phyloP scores from a whole-genome alignment of 257 asterid species.

The Scutellaria minor region DNA sequence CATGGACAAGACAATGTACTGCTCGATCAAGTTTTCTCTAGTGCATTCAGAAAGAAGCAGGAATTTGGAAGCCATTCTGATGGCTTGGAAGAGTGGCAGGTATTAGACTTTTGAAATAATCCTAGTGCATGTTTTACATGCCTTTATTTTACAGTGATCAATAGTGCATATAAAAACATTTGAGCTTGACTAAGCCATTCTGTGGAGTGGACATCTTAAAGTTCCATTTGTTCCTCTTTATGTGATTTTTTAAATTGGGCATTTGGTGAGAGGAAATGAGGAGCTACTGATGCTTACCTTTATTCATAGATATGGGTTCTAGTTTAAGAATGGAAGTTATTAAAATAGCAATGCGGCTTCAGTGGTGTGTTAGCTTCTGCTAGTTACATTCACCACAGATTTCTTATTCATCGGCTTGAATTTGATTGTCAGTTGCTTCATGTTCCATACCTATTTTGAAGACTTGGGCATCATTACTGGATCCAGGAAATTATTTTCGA shows the following conservation, averaged over 20 bases:
- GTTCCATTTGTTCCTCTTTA: constrained; percentile 7
- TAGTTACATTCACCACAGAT: constrained; percentile 4
- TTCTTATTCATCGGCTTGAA: constrained; percentile 13
- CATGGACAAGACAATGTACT: constrained; percentile 57
- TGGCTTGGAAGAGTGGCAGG: constrained; percentile 79
- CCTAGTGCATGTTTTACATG: constrained; percentile 13
- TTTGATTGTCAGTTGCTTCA: constrained; percentile 11
- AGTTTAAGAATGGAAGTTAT: neutral
- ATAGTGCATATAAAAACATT: neutral
- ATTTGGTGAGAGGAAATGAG: constrained; percentile 9
- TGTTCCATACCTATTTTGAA: constrained; percentile 11
- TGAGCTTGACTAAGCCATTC: constrained; percentile 18
- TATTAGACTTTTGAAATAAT: constrained; percentile 33
- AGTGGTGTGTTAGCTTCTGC: constrained; percentile 22
- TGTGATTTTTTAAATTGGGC: constrained; percentile 15
- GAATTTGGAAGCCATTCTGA: constrained; percentile 46
- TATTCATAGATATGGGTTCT: neutral
- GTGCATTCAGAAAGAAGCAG: constrained; percentile 45
- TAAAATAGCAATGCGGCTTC: too few species aligned
- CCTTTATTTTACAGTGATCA: constrained; percentile 20
- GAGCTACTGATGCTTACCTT: constrained; percentile 16
- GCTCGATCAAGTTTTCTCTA: constrained; percentile 51
- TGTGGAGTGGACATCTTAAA: constrained; percentile 3
- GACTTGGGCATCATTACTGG: constrained; percentile 22
- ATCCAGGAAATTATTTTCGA: neutral